A percentile compares a stretch with the other conserved stretches of the same genome.
Conservation (phyloP, 495 filamentous ascomycete species). For the Neurospora sp. region DNA sequence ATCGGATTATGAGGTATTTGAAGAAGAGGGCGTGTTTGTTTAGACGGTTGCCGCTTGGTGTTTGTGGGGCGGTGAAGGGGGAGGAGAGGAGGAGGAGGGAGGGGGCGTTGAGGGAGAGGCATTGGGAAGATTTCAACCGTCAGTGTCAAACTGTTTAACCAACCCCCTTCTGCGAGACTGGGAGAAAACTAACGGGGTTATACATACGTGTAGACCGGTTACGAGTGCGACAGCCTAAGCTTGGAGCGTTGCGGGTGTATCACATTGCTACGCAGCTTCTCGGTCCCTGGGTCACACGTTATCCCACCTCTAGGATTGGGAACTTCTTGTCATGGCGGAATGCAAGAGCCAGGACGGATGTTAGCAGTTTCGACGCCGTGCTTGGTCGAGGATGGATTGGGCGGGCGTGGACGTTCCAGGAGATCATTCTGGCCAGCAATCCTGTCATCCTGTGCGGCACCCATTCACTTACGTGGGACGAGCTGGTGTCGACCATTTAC, state of each 20-base stretch:
- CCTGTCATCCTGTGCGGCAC: conserved; percentile 6
- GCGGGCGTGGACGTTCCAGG: conserved; percentile 16
- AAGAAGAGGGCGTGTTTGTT: not conserved
- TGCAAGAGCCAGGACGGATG: not conserved
- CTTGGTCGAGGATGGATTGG: conserved; percentile 6
- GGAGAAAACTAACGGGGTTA: not conserved
- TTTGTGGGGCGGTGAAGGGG: not conserved
- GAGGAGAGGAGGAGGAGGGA: not conserved
- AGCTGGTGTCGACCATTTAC: not conserved
- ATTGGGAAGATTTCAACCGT: not conserved
- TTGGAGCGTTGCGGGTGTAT: not conserved
- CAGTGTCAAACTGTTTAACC: too few relatives aligned
- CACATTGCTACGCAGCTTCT: not conserved
- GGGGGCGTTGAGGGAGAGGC: not conserved
- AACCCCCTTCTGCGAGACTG: too few relatives aligned
- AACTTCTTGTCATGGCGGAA: not conserved
- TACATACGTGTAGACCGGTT: not conserved
- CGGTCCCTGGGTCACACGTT: not conserved
- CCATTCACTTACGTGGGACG: conserved; percentile 1
- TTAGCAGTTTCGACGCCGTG: not conserved
- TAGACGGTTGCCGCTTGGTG: not conserved
- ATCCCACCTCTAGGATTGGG: not conserved
- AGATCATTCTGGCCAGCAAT: conserved; percentile 6
- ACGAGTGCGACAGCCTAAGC: not conserved
- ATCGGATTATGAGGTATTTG: conserved; percentile 1